Evolutionary conservation across 2,329 filamentous ascomycete species (phyloP), one percentile per base, ranked within the genome.

Genomic region (Rhynchosporium secalis): DNA sequence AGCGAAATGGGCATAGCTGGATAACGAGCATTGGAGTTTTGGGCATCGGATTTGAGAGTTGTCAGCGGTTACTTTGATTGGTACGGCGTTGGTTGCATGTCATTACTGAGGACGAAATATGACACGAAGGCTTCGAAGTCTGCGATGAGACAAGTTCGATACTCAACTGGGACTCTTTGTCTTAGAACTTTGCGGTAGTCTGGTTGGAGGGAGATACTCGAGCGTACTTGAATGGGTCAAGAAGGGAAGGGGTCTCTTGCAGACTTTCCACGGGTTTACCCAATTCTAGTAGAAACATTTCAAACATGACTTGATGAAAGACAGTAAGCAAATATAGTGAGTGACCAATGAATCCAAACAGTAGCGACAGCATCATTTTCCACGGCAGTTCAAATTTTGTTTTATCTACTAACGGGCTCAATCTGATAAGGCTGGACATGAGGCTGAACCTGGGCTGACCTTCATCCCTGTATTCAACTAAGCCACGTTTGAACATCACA

Each of bases 11-110:
- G 62, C 62, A 69, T 67, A 59, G 56, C 66, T 65, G 66, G 61
- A 58, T 62, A 66, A 41, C 60, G 46, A 65, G 68, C 62, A 69
- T 56, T 56, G 69, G 69, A 68, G 69, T 71, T 70, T 62, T 62
- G 69, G 66, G 62, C 66, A 68, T 64, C 64, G 67, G 67, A 38
- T 56, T 62, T 58, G 54, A 62, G 58, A 62, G 66, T 65, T 61
- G 65, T 62, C 60, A 65, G 58, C 52, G 64, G 58, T 65, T 54
- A 65, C 61, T 65, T 60, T 65, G 68, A 63, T 63, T 33, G 61
- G 63, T 52, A 58, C 12, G 67, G 67, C 61, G 61, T 68, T 66
- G 60, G 57, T 58, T 65, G 59, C 62, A 66, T 64, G 66, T 55
- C 55, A 54, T 59, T 56, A 55, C 62, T 58, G 51, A 60, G 46